These are phyloP conservation scores for Luffa acutangula DNA, from an alignment of 306 rosid genomes.

Conservation along the genomic window DNA sequence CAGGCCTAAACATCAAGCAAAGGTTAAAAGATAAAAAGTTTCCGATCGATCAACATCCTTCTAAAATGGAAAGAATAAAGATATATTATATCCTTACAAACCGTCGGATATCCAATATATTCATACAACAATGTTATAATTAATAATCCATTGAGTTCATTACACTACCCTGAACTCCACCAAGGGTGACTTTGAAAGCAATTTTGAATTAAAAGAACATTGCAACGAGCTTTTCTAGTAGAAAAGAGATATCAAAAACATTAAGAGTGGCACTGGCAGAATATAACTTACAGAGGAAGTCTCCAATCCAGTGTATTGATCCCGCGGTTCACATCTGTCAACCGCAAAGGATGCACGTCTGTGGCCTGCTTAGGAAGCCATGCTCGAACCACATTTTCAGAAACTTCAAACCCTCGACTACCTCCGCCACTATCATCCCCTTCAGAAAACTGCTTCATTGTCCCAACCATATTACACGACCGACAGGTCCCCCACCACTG, in stretches of 20 bases:
- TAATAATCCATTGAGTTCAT: neutral
- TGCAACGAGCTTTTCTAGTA: neutral
- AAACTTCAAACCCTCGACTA: conserved; percentile 26
- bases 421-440: conserved; percentile 9
- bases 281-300: conserved; percentile 60
- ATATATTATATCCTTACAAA: neutral
- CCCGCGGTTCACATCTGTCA: conserved; percentile 64
- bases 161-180: neutral
- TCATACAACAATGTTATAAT: neutral
- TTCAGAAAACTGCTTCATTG: conserved; percentile 40
- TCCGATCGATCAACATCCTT: too few species aligned
- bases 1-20: conserved; percentile 43
- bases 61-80: too few species aligned
- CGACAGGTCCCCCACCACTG: conserved; percentile 83
- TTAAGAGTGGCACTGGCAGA: neutral
- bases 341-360: conserved; percentile 39
- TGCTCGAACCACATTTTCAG: conserved; percentile 32
- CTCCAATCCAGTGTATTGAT: conserved; percentile 36
- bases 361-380: conserved; percentile 48
- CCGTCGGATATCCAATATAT: neutral
- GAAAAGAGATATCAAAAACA: neutral
- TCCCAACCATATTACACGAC: conserved; percentile 26
- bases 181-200: too few species aligned
- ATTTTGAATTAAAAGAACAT: too few species aligned
- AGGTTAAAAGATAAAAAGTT: too few species aligned